Percentiles rank a stretch among this genome's conserved stretches.
phyloP scores from a whole-genome alignment of 176 grass and related monocot genomes.

The Hordeum vulgare region MorexV3_pseudomolecules_assembly NC_058518.1:499101981-499102480 shows the following conservation, averaged over 20 bases:
- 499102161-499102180: slow-evolving; percentile 17
- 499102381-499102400: too few species aligned
- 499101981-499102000: neutral
- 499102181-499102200: slow-evolving; percentile 24
- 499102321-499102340: too few species aligned
- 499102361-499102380: too few species aligned
- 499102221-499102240: neutral
- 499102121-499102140: neutral
- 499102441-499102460: too few species aligned
- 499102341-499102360: too few species aligned
- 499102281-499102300: too few species aligned
- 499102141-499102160: slow-evolving; percentile 30
- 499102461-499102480: too few species aligned
- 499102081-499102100: neutral
- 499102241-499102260: neutral
- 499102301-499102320: too few species aligned
- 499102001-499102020: slow-evolving; percentile 21
- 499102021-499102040: slow-evolving; percentile 12
- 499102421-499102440: too few species aligned
- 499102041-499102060: neutral
- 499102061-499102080: slow-evolving; percentile 1
- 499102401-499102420: too few species aligned
- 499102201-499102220: slow-evolving; percentile 18
- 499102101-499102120: slow-evolving; percentile 12
- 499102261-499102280: neutral